Evolutionary conservation across 106 monocot genomes (phyloP), one percentile per base, ranked within the genome.

Genomic region (Allium fistulosum): DNA sequence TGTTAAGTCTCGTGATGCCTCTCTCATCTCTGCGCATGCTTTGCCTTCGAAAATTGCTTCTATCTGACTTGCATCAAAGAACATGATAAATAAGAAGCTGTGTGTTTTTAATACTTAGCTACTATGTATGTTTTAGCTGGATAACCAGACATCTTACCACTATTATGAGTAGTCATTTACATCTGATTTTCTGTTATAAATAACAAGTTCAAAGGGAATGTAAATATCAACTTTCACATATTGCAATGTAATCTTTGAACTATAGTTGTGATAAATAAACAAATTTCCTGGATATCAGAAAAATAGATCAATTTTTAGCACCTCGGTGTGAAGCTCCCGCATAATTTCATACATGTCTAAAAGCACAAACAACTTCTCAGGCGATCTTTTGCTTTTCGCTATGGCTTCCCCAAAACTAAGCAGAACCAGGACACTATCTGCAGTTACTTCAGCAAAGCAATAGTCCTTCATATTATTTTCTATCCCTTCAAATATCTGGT

Each of bases 311-410:
- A 5, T 37, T 37, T 37, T 37, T 5, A 37, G 37, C 37, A 96
- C 96, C 80, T 96, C 96, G 15, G 92, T 62, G 65, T 88, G 82
- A 78, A 96, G 86, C 71, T 96, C 96, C 26, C 75, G 85, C 96
- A 96, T 88, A 65, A 88, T 79, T 82, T 96, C 96, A 72, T 88
- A 96, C 96, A 96, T 96, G 76, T 96, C 96, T 15, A 96, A 76
- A 74, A 96, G 87, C 16, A 96, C 96, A 75, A 96, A 96, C 72
- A 96, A 73, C 72, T 92, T 96, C 72, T 96, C 91, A n/a, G 96
- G 96, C 22, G 91, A 96, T 26, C 96, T 78, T 78, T 92, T 96
- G 65, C 92, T 92, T 74, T 80, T 88, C 48, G 96, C 96, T 69
- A 96, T 84, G 64, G 96, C 88, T 58, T 96, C 96, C 46, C 96